phyloP scores from a whole-genome alignment of 2,329 filamentous ascomycete genomes.

The Pseudogymnoascus sp. region DNA sequence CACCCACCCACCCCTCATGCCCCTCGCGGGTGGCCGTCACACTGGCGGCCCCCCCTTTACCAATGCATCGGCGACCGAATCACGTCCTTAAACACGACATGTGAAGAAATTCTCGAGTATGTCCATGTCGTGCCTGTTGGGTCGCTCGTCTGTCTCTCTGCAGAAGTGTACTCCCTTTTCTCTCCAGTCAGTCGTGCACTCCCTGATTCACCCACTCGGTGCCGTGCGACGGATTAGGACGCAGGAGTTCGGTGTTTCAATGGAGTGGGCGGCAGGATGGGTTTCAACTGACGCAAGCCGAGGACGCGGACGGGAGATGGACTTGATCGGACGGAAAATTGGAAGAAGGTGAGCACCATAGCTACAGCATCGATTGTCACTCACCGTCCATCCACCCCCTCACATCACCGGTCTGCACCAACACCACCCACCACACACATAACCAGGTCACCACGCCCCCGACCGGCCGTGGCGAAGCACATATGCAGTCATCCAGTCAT shows the following conservation, averaged over 20 bases:
- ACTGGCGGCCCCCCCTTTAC: background rate
- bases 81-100: constrained; percentile 3
- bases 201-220: background rate
- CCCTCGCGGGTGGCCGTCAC: background rate
- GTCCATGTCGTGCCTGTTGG: background rate
- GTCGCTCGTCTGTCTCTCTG: background rate
- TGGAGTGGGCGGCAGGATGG: background rate
- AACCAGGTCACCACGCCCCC: background rate
- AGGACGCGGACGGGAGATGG: background rate
- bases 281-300: background rate
- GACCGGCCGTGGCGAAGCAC: background rate
- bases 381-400: background rate
- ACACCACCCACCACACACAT: background rate
- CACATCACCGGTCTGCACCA: background rate
- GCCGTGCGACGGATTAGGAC: background rate
- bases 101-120: background rate
- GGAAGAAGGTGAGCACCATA: background rate
- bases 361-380: background rate
- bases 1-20: background rate
- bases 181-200: too few species aligned
- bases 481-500: background rate
- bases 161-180: background rate
- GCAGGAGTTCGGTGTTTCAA: background rate
- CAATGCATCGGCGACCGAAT: background rate
- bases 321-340: background rate